These are phyloP conservation scores for Arthromyces matolae DNA, from an alignment of 768 basidiomycete genomes.

Conservation along the genomic window DNA sequence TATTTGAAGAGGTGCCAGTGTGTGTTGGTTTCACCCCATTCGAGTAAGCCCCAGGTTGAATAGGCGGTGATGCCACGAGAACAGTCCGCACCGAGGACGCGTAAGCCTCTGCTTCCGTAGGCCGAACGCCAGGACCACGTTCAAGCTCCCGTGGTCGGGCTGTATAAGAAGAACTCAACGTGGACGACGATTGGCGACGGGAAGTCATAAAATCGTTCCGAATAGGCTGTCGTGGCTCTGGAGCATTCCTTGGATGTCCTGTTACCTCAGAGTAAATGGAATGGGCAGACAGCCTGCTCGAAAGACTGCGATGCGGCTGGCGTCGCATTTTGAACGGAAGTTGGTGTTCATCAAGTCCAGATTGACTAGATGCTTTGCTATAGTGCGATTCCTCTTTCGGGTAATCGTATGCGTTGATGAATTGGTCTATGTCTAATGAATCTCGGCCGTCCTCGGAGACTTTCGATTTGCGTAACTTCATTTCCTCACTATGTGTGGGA, in stretches of 20 bases:
- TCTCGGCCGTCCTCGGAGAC: constrained; percentile 49
- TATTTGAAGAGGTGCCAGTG: constrained; percentile 47
- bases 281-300: constrained; percentile 35
- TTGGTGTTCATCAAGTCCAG: constrained; percentile 29
- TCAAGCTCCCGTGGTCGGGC: constrained; percentile 15
- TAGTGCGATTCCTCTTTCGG: constrained; percentile 37
- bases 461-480: constrained; percentile 47
- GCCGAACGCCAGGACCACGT: constrained; percentile 15
- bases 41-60: constrained; percentile 35
- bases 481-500: constrained; percentile 36
- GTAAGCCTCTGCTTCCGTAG: constrained; percentile 61
- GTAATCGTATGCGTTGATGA: constrained; percentile 48
- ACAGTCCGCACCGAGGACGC: constrained; percentile 43
- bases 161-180: constrained; percentile 35
- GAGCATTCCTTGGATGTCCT: constrained; percentile 53
- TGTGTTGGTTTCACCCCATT: constrained; percentile 37
- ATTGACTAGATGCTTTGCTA: constrained; percentile 37
- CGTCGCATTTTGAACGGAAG: constrained; percentile 11
- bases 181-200: constrained; percentile 49
- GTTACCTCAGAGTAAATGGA: constrained; percentile 71
- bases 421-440: constrained; percentile 47
- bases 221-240: constrained; percentile 75
- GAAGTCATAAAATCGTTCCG: constrained; percentile 41
- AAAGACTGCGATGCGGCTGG: constrained; percentile 16
- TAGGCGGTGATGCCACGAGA: constrained; percentile 23